Base-by-base conservation (phyloP, 139 green algal species). In the Nannochloris sp. region DNA sequence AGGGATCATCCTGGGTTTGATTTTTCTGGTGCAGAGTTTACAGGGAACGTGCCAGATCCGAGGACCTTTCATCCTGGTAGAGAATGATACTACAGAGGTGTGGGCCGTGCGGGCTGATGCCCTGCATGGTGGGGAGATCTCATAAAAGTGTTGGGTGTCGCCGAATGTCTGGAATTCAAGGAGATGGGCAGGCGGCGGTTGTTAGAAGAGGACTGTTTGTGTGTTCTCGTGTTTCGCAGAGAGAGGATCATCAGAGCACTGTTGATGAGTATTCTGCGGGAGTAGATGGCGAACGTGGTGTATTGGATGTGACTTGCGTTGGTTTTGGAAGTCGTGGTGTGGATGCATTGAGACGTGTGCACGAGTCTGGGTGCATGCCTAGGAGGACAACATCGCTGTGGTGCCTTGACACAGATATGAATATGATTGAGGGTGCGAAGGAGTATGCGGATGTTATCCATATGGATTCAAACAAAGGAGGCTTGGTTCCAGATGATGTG, bases 1-100 rank as follows among this genome's bases (percentile, higher is more conserved):
- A 31, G 63, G 23, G 90, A 96, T 82, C 79, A 97, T 69, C 89
- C 91, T 0, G 91, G 91, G 3, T 97, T 97, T 78, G 91, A 97
- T 63, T 97, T 97, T 44, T 90, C 81, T 0, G 72, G 72, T 14
- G 91, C 91, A 2, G 67, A 78, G 14, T 89, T 97, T 67, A 87
- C 75, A 34, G 89, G 89, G 12, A 46, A 71, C 19, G 80, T 76
- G 4, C 91, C 91, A 3, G 85, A 96, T 62, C 78, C 91, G 2
- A 57, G 72, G 8, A 94, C 83, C 0, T 97, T 96, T 64, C 88
- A 40, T 96, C 86, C 34, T 40, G 34, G 34, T 40, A 40, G 34
- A 75, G 79, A 0, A 87, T 85, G 54, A 44, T 9, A 3, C 34
- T 40, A 1, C 34, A 40, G 34, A 40, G 34, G 51, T 21, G 27